Percentiles rank a stretch among this genome's conserved stretches.
Evolutionary conservation across 805 yeast genomes (phyloP).

Genomic region (Dipodascus albidus): DNA sequence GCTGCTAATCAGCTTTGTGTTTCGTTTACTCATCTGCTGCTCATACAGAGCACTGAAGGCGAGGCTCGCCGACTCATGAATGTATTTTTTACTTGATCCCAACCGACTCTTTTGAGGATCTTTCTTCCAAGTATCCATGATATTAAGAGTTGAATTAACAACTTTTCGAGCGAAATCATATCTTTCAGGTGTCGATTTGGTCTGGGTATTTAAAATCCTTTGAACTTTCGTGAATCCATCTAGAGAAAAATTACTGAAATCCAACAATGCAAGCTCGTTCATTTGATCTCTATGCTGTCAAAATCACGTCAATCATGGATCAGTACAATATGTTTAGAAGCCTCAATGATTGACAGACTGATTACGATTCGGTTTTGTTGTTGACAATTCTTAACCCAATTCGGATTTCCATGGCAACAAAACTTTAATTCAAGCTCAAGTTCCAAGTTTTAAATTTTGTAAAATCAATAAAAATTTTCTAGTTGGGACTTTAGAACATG

Average conservation of each 20-base stretch:
- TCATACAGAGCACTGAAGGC: slow-evolving; percentile 2
- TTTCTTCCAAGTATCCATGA: slow-evolving; percentile 1
- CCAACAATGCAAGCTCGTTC: slow-evolving; percentile 1
- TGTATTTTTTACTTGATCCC: not conserved
- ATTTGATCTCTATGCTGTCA: not conserved
- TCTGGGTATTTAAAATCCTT: not conserved
- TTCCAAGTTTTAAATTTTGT: too few relatives aligned
- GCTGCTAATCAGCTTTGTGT: not conserved
- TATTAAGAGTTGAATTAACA: not conserved
- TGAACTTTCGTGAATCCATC: slow-evolving; percentile 3
- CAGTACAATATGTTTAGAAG: too few relatives aligned
- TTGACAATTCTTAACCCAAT: not conserved
- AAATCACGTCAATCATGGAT: not conserved
- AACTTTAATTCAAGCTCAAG: too few relatives aligned
- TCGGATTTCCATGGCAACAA: not conserved
- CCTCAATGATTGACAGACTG: too few relatives aligned
- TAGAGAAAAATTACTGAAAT: slow-evolving; percentile 1
- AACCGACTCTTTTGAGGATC: not conserved
- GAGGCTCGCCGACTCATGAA: slow-evolving; percentile 3
- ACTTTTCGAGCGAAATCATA: slow-evolving; percentile 4
- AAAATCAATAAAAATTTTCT: too few relatives aligned
- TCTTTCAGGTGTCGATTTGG: slow-evolving; percentile 2
- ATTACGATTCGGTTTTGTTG: too few relatives aligned
- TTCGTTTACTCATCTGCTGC: not conserved
- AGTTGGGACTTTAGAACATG: not conserved